phyloP scores from a whole-genome alignment of 352 stramenopile species.

The Pythium insidiosum region DNA sequence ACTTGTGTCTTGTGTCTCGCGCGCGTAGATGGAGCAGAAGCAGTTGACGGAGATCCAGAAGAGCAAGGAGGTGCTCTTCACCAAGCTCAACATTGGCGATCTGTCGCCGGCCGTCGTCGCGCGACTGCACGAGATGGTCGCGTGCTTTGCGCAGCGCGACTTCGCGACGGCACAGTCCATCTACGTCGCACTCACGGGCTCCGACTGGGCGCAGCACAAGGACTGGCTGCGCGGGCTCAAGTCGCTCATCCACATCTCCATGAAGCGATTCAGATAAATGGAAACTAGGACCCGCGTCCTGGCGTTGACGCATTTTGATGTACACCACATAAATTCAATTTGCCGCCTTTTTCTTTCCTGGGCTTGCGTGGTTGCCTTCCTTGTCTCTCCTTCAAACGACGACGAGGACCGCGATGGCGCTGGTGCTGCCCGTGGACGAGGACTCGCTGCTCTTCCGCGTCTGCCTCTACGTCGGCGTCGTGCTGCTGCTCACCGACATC shows the following conservation, averaged over 20 bases:
- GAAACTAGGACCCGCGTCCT: neutral
- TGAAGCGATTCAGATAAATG: slow-evolving; percentile 86
- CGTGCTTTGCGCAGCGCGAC: slow-evolving; percentile 67
- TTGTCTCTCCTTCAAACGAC: no score
- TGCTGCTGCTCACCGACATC: slow-evolving; percentile 43
- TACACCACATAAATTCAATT: no score
- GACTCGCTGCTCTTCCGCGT: slow-evolving; percentile 38
- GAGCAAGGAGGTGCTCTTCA: slow-evolving; percentile 82
- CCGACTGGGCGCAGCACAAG: slow-evolving; percentile 95
- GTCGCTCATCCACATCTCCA: slow-evolving; percentile 92
- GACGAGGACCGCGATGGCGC: slow-evolving; percentile 3
- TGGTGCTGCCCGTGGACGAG: slow-evolving; percentile 43
- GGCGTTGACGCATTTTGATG: no score
- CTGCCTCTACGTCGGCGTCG: slow-evolving; percentile 46
- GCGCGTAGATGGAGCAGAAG: slow-evolving; percentile 77
- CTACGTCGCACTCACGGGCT: slow-evolving; percentile 88
- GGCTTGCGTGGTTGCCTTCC: no score
- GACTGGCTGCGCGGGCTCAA: slow-evolving; percentile 98
- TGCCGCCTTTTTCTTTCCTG: no score
- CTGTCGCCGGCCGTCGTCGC: slow-evolving; percentile 63
- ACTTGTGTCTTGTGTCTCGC: slow-evolving; percentile 11
- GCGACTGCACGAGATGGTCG: slow-evolving; percentile 74
- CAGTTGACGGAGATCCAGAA: slow-evolving; percentile 82
- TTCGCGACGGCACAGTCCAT: slow-evolving; percentile 75
- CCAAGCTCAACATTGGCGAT: slow-evolving; percentile 78